These are phyloP conservation scores for Tuber melanosporum DNA, from an alignment of 495 filamentous ascomycete species.

Conservation along the genomic window DNA sequence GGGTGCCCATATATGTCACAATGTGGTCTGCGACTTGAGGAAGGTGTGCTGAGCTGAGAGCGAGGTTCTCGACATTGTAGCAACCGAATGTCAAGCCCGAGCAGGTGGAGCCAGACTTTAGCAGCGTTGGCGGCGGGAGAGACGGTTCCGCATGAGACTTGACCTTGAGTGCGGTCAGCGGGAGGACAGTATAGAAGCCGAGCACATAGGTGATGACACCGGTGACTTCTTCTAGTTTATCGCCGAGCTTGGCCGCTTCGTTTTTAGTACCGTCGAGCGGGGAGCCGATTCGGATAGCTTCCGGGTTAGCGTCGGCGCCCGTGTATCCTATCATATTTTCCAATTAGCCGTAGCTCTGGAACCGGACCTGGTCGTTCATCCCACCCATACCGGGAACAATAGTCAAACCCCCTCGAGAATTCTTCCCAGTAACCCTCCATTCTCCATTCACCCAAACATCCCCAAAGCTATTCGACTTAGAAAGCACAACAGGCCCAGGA, in stretches of 20 bases:
- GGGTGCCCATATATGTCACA: constrained; percentile 50
- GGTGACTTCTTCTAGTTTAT: constrained; percentile 52
- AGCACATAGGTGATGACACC: constrained; percentile 54
- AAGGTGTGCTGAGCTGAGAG: constrained; percentile 47
- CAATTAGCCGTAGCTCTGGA: constrained; percentile 1
- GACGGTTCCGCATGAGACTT: constrained; percentile 42
- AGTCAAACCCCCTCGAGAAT: constrained; percentile 53
- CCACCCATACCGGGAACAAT: constrained; percentile 41
- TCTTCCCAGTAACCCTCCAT: constrained; percentile 51
- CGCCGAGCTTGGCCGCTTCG: constrained; percentile 52
- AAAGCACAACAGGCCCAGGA: constrained; percentile 47
- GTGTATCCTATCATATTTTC: constrained; percentile 10
- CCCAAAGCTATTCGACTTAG: constrained; percentile 53
- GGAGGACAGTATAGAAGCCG: constrained; percentile 57
- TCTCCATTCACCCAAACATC: constrained; percentile 58
- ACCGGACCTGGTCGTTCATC: background rate
- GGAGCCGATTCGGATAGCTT: constrained; percentile 54
- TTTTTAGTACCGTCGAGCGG: constrained; percentile 57
- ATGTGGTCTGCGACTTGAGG: constrained; percentile 51
- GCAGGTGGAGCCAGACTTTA: constrained; percentile 48
- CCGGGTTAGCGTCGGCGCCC: constrained; percentile 53
- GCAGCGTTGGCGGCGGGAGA: constrained; percentile 44
- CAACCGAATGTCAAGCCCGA: constrained; percentile 50
- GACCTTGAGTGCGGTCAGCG: constrained; percentile 49
- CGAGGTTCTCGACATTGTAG: constrained; percentile 60